Percentiles rank a stretch among this genome's conserved stretches.
Conservation (phyloP, 2,329 filamentous ascomycete species). For the Epichloe coenophiala region DNA sequence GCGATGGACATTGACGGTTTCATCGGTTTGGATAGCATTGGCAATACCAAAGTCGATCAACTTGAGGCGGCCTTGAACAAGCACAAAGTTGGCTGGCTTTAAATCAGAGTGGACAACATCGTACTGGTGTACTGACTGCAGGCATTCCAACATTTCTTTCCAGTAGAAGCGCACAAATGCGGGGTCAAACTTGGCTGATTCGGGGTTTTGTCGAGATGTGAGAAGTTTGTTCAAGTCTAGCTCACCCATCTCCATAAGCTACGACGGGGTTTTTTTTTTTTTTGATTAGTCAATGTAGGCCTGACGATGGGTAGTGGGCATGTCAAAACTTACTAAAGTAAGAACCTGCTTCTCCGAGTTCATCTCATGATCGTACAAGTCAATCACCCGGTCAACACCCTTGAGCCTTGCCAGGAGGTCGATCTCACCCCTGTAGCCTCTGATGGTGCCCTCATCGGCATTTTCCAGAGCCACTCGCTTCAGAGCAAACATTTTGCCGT, state of each 20-base stretch:
- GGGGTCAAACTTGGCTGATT: constrained; percentile 67
- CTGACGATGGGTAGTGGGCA: background rate
- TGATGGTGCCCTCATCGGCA: constrained; percentile 70
- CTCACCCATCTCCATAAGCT: constrained; percentile 97
- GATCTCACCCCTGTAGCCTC: constrained; percentile 90
- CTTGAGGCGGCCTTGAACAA: constrained; percentile 81
- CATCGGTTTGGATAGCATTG: constrained; percentile 87
- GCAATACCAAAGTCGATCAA: constrained; percentile 98
- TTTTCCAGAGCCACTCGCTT: constrained; percentile 88
- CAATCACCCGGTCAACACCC: constrained; percentile 79
- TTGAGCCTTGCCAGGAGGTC: constrained; percentile 72
- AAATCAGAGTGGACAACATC: constrained; percentile 95
- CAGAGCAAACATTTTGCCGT: constrained; percentile 86
- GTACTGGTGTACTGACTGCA: constrained; percentile 73
- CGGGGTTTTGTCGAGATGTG: constrained; percentile 54
- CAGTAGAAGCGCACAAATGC: constrained; percentile 95
- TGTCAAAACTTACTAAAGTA: constrained; percentile 51
- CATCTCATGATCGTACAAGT: constrained; percentile 82
- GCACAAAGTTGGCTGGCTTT: constrained; percentile 92
- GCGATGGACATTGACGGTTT: constrained; percentile 94
- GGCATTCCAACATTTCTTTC: constrained; percentile 98
- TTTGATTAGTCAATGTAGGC: background rate
- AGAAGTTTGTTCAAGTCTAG: constrained; percentile 82
- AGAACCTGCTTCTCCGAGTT: constrained; percentile 85
- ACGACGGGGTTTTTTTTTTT: background rate